Conservation (phyloP, 2,329 filamentous ascomycete genomes). For the Talaromyces albobiverticillius region DNA sequence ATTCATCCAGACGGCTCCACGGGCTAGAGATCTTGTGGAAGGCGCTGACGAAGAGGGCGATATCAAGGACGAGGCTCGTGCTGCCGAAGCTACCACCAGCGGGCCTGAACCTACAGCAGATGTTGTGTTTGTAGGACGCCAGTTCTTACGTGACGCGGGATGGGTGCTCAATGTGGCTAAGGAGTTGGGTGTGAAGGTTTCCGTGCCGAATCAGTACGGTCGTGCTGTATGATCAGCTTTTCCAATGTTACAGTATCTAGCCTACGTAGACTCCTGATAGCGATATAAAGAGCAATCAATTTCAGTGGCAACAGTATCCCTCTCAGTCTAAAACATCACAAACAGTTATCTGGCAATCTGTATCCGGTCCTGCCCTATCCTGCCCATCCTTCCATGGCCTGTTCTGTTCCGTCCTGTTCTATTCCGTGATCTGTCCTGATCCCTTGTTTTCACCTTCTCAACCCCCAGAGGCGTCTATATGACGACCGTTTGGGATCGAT, state of each 20-base stretch:
- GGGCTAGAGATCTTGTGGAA: not conserved
- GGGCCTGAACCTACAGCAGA: slow-evolving; percentile 38
- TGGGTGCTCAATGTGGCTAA: slow-evolving; percentile 53
- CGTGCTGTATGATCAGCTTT: slow-evolving; percentile 17
- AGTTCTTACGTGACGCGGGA: slow-evolving; percentile 55
- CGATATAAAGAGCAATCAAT: too few relatives aligned
- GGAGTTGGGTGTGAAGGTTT: slow-evolving; percentile 47
- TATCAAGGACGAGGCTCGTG: slow-evolving; percentile 31
- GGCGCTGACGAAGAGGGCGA: slow-evolving; percentile 26
- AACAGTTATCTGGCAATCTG: too few relatives aligned
- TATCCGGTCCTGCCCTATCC: too few relatives aligned
- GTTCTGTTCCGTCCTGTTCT: too few relatives aligned
- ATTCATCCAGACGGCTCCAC: slow-evolving; percentile 48
- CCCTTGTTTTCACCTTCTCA: too few relatives aligned
- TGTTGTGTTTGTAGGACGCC: slow-evolving; percentile 51
- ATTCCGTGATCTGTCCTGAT: too few relatives aligned
- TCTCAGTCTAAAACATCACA: too few relatives aligned
- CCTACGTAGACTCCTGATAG: too few relatives aligned
- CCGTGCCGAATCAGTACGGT: slow-evolving; percentile 48
- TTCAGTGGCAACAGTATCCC: too few relatives aligned
- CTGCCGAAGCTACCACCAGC: slow-evolving; percentile 23
- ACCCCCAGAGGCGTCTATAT: too few relatives aligned
- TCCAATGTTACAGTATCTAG: not conserved
- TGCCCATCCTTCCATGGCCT: too few relatives aligned
- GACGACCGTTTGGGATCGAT: too few relatives aligned